Evolutionary conservation across 2,329 filamentous ascomycete species (phyloP), one percentile per base, ranked within the genome.

Genomic region (Raffaelea ambrosiae): DNA sequence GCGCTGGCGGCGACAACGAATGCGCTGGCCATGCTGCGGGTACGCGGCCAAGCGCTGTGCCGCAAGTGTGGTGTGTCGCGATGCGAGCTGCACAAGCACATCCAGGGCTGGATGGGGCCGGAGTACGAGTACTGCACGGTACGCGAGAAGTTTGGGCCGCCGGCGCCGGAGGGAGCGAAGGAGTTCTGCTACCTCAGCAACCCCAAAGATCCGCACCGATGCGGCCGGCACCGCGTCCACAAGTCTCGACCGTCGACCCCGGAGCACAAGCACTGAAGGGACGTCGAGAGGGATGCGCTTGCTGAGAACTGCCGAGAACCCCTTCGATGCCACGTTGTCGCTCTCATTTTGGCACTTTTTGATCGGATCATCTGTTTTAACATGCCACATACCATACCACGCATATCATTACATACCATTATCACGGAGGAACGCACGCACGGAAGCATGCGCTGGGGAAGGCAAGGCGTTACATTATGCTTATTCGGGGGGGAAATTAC

Each of bases 51-150:
- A 57, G 74, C 79, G 5, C 76, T 79, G 61, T 83, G 79, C 62
- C 70, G 74, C 49, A 80, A 81, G 61, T 83, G 79, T 53, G 77
- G 76, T 43, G 72, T 76, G 50, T 73, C 68, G 38, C 71, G 79
- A 33, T 83, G 79, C 61, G 77, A 82, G 66, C 69, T 83, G 49
- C 77, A 81, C 63, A 73, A 76, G 54, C 79, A 83, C 59, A 71
- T 83, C 55, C 69, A 70, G 57, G 69, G 69, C 38, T 83, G 78
- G 76, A 75, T 82, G 70, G 75, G 74, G 47, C 63, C 67, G 36
- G 67, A 62, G 19, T 63, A 70, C 51, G 79, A 83, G 61, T 83
- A 83, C 63, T 83, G 79, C 66, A 70, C 68, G 49, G 74, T 83
- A 54, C 74, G 71, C 58, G 69, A 76, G 57, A 73, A 73, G 58